Conservation (phyloP, 2,329 filamentous ascomycete genomes). For the Zymoseptoria ardabiliae region DNA sequence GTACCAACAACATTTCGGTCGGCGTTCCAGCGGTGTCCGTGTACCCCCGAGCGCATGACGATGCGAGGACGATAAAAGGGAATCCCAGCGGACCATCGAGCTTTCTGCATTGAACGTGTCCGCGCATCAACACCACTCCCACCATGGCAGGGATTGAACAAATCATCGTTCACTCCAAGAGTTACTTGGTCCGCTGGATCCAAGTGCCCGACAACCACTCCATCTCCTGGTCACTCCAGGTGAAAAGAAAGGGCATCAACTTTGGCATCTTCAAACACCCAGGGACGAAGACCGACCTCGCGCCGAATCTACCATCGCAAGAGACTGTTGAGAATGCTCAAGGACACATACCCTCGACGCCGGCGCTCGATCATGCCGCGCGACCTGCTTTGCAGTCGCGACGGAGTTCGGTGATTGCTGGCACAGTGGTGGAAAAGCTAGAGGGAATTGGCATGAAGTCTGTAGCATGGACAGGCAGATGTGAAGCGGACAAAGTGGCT, state of each 20-base stretch:
- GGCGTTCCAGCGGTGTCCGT: neutral
- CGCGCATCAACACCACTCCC: neutral
- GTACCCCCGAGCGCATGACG: neutral
- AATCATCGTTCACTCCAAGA: slow-evolving; percentile 97
- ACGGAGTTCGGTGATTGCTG: slow-evolving; percentile 37
- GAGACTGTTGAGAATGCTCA: slow-evolving; percentile 33
- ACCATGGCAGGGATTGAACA: slow-evolving; percentile 90
- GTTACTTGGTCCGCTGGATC: slow-evolving; percentile 96
- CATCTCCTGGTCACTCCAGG: slow-evolving; percentile 95
- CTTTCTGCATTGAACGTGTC: neutral
- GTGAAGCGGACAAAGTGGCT: slow-evolving; percentile 90
- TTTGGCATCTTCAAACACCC: slow-evolving; percentile 98
- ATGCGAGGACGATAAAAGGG: neutral
- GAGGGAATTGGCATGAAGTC: slow-evolving; percentile 55
- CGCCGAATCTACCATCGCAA: slow-evolving; percentile 37
- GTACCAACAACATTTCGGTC: neutral
- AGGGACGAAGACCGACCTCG: slow-evolving; percentile 56
- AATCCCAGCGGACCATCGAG: neutral
- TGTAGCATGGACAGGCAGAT: slow-evolving; percentile 81
- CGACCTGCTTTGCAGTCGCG: slow-evolving; percentile 37
- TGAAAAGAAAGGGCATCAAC: slow-evolving; percentile 97
- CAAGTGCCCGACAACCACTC: slow-evolving; percentile 84
- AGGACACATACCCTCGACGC: slow-evolving; percentile 29
- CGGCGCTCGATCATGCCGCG: slow-evolving; percentile 29
- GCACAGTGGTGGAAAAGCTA: slow-evolving; percentile 60